phyloP scores from a whole-genome alignment of 2,329 filamentous ascomycete genomes.

The Hypoxylon sp. region DNA sequence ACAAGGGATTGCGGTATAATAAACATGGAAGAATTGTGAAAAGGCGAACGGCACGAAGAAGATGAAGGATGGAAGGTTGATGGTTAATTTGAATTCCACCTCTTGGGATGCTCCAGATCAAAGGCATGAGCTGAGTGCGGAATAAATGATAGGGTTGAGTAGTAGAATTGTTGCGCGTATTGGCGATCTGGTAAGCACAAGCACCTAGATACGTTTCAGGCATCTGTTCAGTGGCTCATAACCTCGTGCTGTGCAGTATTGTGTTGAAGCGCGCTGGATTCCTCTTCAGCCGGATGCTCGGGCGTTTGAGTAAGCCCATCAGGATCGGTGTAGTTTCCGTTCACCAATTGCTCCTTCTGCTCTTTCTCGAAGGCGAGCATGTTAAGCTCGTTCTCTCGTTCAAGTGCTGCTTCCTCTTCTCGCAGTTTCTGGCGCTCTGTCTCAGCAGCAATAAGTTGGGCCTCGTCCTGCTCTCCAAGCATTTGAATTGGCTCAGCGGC shows the following conservation, averaged over 20 bases:
- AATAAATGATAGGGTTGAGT: background rate
- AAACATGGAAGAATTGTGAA: conserved; percentile 12
- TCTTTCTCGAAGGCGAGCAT: conserved; percentile 53
- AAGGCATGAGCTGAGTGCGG: background rate
- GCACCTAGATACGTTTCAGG: background rate
- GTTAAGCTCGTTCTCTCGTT: conserved; percentile 55
- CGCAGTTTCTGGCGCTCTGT: conserved; percentile 51
- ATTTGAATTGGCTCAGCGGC: conserved; percentile 58
- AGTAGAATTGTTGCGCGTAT: background rate
- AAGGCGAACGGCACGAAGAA: background rate
- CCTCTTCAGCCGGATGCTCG: conserved; percentile 20
- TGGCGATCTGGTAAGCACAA: background rate
- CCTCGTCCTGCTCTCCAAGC: conserved; percentile 64
- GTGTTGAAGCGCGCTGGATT: conserved; percentile 30
- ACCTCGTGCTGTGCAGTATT: conserved; percentile 43
- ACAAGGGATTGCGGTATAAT: conserved; percentile 24
- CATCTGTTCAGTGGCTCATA: conserved; percentile 47
- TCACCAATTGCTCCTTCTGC: conserved; percentile 47
- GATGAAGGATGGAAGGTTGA: background rate
- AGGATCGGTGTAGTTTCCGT: conserved; percentile 28
- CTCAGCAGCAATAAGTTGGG: conserved; percentile 64
- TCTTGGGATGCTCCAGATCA: background rate
- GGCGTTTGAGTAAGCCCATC: conserved; percentile 15
- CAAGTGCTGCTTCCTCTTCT: conserved; percentile 53
- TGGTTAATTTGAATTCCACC: background rate